A percentile compares a stretch with the other conserved stretches of the same genome.
Conservation (phyloP, 495 filamentous ascomycete species). For the Penicillium taxi region DNA sequence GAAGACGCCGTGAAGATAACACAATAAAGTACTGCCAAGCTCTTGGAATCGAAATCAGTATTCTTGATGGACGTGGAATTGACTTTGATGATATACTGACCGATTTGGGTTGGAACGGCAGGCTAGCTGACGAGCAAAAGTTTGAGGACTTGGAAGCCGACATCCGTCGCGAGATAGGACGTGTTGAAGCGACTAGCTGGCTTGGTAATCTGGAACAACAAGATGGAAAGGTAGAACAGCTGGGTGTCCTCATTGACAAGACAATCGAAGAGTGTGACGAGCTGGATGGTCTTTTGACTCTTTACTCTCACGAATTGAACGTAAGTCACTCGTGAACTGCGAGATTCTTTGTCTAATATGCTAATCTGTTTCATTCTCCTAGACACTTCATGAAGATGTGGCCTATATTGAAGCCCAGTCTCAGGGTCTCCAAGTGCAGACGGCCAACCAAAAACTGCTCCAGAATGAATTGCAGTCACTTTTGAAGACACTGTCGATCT, state of each 20-base stretch:
- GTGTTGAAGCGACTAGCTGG: conserved; percentile 89
- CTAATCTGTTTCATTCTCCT: conserved; percentile 31
- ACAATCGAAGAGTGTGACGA: conserved; percentile 92
- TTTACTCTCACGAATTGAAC: conserved; percentile 89
- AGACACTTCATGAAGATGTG: conserved; percentile 93
- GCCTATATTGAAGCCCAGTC: conserved; percentile 95
- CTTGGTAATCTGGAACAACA: conserved; percentile 79
- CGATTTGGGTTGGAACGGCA: conserved; percentile 86
- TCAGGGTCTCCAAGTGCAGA: conserved; percentile 92
- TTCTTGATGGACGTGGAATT: conserved; percentile 60
- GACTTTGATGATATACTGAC: conserved; percentile 72
- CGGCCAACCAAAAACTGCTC: conserved; percentile 91
- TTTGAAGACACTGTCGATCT: conserved; percentile 81
- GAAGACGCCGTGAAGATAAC: conserved; percentile 59
- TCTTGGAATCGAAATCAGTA: conserved; percentile 60
- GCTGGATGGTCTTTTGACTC: conserved; percentile 81
- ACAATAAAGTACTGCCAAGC: conserved; percentile 71
- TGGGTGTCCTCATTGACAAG: conserved; percentile 76
- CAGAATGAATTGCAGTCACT: conserved; percentile 77
- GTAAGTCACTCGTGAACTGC: conserved; percentile 45
- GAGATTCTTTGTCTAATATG: background rate
- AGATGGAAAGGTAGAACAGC: conserved; percentile 75
- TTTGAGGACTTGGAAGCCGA: conserved; percentile 78
- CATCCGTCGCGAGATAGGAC: conserved; percentile 77
- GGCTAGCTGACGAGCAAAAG: conserved; percentile 58